phyloP scores from a whole-genome alignment of 257 asterid genomes.

The Fraxinus anomala region DNA sequence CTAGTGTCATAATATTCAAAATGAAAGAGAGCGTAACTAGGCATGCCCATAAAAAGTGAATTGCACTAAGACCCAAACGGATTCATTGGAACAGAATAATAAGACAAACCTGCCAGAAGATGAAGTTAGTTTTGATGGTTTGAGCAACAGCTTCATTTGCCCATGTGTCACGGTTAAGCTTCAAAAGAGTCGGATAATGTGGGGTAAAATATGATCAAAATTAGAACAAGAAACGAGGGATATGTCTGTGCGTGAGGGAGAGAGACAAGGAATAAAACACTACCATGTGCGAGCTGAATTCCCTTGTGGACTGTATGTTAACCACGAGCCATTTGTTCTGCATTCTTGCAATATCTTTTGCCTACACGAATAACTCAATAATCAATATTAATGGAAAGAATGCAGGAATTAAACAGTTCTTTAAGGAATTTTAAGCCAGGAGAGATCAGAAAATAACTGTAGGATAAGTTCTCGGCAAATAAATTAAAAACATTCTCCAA shows the following conservation, averaged over 20 bases:
- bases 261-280: conserved; percentile 19
- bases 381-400: conserved; percentile 20
- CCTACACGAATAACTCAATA: conserved; percentile 44
- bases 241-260: background rate
- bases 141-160: conserved; percentile 97
- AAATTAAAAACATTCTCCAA: conserved; percentile 16
- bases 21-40: background rate
- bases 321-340: conserved; percentile 91
- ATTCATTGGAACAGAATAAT: conserved; percentile 21
- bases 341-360: conserved; percentile 77
- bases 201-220: conserved; percentile 3
- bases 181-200: conserved; percentile 37
- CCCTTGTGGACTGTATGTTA: conserved; percentile 88
- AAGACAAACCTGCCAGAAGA: conserved; percentile 94
- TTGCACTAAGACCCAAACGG: background rate
- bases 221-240: conserved; percentile 21
- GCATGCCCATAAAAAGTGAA: background rate
- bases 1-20: background rate
- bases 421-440: conserved; percentile 9
- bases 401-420: background rate
- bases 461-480: conserved; percentile 2
- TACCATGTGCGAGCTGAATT: conserved; percentile 99
- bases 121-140: conserved; percentile 82
- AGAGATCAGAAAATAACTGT: background rate
- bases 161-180: conserved; percentile 99